A percentile compares a stretch with the other conserved stretches of the same genome.
Evolutionary conservation across 495 filamentous ascomycete genomes (phyloP).

Genomic region (Mycothermus thermophilus): DNA sequence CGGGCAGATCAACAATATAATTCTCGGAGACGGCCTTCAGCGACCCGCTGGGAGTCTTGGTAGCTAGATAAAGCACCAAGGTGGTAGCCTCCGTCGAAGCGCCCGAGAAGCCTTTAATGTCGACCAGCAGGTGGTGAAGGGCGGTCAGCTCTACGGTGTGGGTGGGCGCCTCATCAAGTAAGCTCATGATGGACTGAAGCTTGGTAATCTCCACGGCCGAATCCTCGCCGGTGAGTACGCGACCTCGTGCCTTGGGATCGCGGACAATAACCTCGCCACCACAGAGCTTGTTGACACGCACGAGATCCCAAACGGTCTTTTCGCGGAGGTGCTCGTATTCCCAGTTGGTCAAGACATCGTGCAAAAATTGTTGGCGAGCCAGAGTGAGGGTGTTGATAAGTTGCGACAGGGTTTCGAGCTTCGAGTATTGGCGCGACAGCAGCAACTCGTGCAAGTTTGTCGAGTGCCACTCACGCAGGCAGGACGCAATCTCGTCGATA

Average conservation of each 20-base stretch:
- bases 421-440: constrained; percentile 61
- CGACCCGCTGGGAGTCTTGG: constrained; percentile 45
- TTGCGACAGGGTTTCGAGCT: constrained; percentile 66
- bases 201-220: constrained; percentile 83
- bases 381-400: constrained; percentile 70
- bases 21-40: constrained; percentile 65
- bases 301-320: constrained; percentile 87
- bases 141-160: constrained; percentile 51
- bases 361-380: constrained; percentile 73
- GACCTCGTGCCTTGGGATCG: constrained; percentile 67
- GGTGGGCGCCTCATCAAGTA: constrained; percentile 66
- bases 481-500: constrained; percentile 94
- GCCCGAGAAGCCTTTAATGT: constrained; percentile 66
- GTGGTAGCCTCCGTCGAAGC: constrained; percentile 57
- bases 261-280: constrained; percentile 86
- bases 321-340: constrained; percentile 67
- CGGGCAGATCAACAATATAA: constrained; percentile 65
- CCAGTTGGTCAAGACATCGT: constrained; percentile 76
- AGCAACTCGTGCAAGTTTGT: constrained; percentile 92
- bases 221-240: constrained; percentile 80
- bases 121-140: constrained; percentile 73
- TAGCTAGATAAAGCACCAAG: constrained; percentile 66
- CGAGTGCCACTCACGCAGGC: constrained; percentile 93
- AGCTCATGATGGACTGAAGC: constrained; percentile 89
- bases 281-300: constrained; percentile 84